These are phyloP conservation scores for Lecanoromycetidae sp. DNA, from an alignment of 2,329 filamentous ascomycete genomes.

Conservation along the genomic window DNA sequence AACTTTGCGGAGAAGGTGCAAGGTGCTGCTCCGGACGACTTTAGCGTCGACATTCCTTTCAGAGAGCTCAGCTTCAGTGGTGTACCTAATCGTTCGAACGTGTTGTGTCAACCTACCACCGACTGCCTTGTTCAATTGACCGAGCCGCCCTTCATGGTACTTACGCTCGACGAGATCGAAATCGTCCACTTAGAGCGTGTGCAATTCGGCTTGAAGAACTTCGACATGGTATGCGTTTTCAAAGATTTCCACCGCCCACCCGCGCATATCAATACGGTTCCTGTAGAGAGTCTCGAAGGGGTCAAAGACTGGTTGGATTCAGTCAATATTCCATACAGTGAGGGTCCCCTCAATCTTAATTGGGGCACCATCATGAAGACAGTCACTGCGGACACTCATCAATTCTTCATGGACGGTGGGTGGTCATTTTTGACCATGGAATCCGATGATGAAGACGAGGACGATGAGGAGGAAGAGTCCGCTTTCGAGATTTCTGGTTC, in stretches of 20 bases:
- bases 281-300: conserved; percentile 82
- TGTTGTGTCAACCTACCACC: conserved; percentile 89
- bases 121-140: conserved; percentile 95
- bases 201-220: conserved; percentile 95
- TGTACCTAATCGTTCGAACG: conserved; percentile 89
- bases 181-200: conserved; percentile 93
- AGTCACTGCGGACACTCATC: conserved; percentile 81
- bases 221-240: conserved; percentile 96
- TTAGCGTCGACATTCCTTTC: conserved; percentile 93
- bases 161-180: conserved; percentile 92
- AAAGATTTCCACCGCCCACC: conserved; percentile 90
- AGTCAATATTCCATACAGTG: conserved; percentile 84
- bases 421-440: conserved; percentile 88
- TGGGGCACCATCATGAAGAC: conserved; percentile 99
- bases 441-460: conserved; percentile 68
- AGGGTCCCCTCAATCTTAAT: conserved; percentile 93
- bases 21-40: conserved; percentile 76
- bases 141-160: conserved; percentile 90
- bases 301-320: conserved; percentile 98
- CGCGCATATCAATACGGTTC: conserved; percentile 94
- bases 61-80: conserved; percentile 93
- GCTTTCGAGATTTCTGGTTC: conserved; percentile 84
- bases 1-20: conserved; percentile 95
- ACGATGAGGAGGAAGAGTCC: conserved; percentile 72
- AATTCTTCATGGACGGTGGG: conserved; percentile 89